Percentiles rank a stretch among this genome's conserved stretches.
These are phyloP conservation scores for Epichloe brachyelytri DNA, from an alignment of 2,329 filamentous ascomycete species.

Conservation along the genomic window DNA sequence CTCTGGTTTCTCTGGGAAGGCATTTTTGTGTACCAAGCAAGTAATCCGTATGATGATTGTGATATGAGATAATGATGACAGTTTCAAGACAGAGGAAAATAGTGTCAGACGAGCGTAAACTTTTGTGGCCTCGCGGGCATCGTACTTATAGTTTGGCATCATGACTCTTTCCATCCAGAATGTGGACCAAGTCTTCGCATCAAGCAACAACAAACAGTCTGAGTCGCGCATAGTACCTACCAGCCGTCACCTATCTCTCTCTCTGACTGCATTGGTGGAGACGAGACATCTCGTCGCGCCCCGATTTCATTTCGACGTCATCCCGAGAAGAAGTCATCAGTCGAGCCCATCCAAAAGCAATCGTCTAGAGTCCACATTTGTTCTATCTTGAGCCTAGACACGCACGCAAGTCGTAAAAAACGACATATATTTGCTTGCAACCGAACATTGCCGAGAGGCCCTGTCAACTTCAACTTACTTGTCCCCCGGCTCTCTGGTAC, in stretches of 20 bases:
- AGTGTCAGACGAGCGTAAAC: too few species aligned
- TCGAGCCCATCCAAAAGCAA: not conserved
- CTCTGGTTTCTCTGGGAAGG: conserved; percentile 17
- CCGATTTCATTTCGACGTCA: not conserved
- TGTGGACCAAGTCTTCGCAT: not conserved
- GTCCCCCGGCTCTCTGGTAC: too few species aligned
- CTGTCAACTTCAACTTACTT: not conserved
- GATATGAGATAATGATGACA: too few species aligned
- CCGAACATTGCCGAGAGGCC: not conserved
- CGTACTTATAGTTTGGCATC: not conserved
- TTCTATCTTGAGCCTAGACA: not conserved
- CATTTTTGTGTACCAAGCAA: conserved; percentile 9
- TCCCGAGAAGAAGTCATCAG: not conserved
- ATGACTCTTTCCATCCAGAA: not conserved
- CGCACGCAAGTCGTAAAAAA: not conserved
- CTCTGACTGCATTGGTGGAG: not conserved
- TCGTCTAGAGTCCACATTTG: not conserved
- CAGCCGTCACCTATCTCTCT: not conserved
- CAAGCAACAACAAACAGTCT: not conserved
- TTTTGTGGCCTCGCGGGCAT: not conserved
- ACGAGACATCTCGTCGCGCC: not conserved
- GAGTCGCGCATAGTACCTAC: not conserved
- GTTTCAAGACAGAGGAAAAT: too few species aligned
- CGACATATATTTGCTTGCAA: not conserved
- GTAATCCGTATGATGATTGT: too few species aligned